Base-by-base conservation (phyloP, 306 rosid genomes). In the Quercus berberidifolia region DNA sequence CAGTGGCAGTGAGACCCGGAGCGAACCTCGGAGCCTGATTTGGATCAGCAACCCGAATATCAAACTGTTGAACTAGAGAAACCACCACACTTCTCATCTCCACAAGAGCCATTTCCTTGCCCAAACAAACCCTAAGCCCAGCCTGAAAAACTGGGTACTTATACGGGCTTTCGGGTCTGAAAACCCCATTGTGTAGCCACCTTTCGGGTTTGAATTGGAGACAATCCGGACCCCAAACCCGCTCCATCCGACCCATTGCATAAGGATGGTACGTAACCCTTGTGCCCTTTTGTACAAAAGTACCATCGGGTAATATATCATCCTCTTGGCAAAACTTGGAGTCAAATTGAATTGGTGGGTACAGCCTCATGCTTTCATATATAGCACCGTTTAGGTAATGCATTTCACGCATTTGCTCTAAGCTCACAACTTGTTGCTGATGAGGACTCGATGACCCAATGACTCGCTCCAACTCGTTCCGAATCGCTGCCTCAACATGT, bases 211-310 rank as follows among this genome's bases (percentile, higher is more conserved):
- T 88, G 79, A 93, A 95, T 5, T 88, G 82, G 0, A 85, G 57
- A 57, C 87, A 90, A 73, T 93, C 93, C 1, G 90, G 75, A 17
- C 98, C 99, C 99, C 99, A 95, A 5, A 92, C 59, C 0, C 41
- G 74, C 54, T 89, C 96, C 98, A 91, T 91, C 69, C 99, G 89
- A n/a, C 98, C 99, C 99, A 95, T 95, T 0, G 98, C 99, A 21
- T 91, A 95, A 0, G 96, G 97, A 73, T 95, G 98, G 71, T 91
- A 95, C 0, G 98, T 95, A 1, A 95, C 94, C 31, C 99, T 58
- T 1, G 92, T 90, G 0, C 99, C 99, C 21, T 83, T 85, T 19
- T 26, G 55, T 1, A 95, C 85, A n/a, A 91, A 83, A 0, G 96
- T 93, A 5, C 98, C 98, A 14, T 95, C 99, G 0, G 99, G 98